Percentiles rank a stretch among this genome's conserved stretches.
These are phyloP conservation scores for Sabuloglossum arenarium DNA, from an alignment of 495 filamentous ascomycete species.

Conservation along the genomic window DNA sequence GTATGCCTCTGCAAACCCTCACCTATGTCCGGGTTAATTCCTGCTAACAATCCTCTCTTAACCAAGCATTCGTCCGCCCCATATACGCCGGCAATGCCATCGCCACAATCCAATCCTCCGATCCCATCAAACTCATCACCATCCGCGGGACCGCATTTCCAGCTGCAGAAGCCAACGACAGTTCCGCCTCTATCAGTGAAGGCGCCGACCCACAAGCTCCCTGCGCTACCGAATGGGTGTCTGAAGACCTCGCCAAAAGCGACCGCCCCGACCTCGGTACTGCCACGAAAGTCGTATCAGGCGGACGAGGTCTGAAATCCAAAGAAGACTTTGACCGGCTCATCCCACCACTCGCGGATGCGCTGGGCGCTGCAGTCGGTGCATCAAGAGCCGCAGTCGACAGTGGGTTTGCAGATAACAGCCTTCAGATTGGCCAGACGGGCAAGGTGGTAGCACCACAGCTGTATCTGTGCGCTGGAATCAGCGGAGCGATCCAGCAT, in stretches of 20 bases:
- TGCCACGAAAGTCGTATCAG: constrained; percentile 74
- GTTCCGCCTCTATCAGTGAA: constrained; percentile 36
- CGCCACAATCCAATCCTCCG: constrained; percentile 81
- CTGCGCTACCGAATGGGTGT: constrained; percentile 65
- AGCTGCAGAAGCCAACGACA: constrained; percentile 28
- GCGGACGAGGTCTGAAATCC: constrained; percentile 84
- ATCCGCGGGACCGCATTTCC: constrained; percentile 83
- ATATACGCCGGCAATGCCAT: constrained; percentile 98
- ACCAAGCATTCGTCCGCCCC: constrained; percentile 83
- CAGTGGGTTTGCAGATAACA: constrained; percentile 98
- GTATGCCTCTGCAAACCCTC: constrained; percentile 18
- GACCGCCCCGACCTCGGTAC: constrained; percentile 91
- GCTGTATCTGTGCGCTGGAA: constrained; percentile 85
- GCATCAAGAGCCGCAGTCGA: constrained; percentile 90
- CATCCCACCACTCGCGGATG: constrained; percentile 79
- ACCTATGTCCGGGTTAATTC: background rate
- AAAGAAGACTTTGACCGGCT: constrained; percentile 90
- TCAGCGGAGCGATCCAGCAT: constrained; percentile 95
- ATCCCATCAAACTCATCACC: constrained; percentile 73
- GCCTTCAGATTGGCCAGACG: constrained; percentile 91
- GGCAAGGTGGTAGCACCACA: constrained; percentile 96
- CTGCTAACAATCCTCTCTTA: background rate
- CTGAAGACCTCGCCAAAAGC: constrained; percentile 77
- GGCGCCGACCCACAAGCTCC: constrained; percentile 55
- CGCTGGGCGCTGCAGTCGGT: constrained; percentile 80